phyloP scores from a whole-genome alignment of 2,329 filamentous ascomycete genomes.

The Meredithiella fracta region DNA sequence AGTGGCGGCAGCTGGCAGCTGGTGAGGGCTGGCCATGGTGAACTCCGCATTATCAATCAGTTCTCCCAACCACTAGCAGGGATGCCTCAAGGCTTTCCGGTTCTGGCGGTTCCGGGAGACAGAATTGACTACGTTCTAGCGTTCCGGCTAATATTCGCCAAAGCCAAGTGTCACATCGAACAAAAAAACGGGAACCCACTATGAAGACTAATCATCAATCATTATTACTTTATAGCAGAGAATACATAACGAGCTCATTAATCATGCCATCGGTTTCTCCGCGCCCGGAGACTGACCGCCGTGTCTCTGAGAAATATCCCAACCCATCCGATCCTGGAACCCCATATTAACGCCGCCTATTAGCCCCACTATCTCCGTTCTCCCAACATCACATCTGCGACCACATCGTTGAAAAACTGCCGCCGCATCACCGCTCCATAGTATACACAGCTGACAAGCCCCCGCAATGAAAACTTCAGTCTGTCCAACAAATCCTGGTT shows the following conservation, averaged over 20 bases:
- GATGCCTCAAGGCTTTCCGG: not conserved
- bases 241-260: not conserved
- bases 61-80: not conserved
- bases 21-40: not conserved
- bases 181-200: no score
- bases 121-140: not conserved
- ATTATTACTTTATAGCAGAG: not conserved
- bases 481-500: constrained; percentile 6
- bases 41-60: not conserved
- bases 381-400: constrained; percentile 8
- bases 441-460: constrained; percentile 2
- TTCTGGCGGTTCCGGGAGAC: not conserved
- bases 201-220: not conserved
- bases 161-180: no score
- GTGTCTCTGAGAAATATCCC: not conserved
- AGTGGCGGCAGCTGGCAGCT: constrained; percentile 8
- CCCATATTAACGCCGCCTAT: not conserved
- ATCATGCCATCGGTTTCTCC: not conserved
- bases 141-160: no score
- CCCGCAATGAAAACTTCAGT: not conserved
- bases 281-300: not conserved
- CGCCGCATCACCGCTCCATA: constrained; percentile 10
- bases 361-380: not conserved
- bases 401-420: constrained; percentile 8
- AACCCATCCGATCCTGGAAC: not conserved